Evolutionary conservation across 2,329 filamentous ascomycete species (phyloP).

Genomic region (Sphaerulina populicola): DNA sequence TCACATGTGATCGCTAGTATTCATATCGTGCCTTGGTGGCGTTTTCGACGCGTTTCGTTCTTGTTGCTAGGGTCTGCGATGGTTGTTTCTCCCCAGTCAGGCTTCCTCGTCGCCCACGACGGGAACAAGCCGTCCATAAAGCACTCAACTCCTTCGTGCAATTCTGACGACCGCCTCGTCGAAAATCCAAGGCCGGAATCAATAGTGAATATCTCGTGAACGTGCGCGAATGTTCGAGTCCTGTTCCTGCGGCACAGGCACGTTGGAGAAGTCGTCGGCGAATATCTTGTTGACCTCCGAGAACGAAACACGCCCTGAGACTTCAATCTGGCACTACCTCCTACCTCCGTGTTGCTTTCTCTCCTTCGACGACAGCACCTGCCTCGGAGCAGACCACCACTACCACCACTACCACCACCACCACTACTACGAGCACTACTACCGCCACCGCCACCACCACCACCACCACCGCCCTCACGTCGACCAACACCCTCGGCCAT

Average conservation of each 20-base stretch:
- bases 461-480: neutral
- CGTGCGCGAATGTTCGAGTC: neutral
- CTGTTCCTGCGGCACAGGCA: neutral
- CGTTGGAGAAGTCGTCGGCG: neutral
- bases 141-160: too few species aligned
- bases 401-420: neutral
- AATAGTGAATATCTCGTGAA: neutral
- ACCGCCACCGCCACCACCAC: neutral
- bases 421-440: too few species aligned
- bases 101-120: neutral
- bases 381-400: neutral
- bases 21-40: neutral
- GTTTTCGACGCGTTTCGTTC: neutral
- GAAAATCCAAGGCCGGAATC: neutral
- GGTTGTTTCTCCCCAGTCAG: neutral
- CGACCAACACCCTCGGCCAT: neutral
- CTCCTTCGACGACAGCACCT: neutral
- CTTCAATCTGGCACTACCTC: neutral
- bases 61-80: constrained; percentile 4
- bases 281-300: neutral
- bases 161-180: neutral
- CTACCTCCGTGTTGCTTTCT: neutral
- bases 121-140: neutral
- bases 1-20: neutral
- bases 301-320: neutral